Conservation (phyloP, 345 rosid genomes). For the Eucalyptus caleyi region DNA sequence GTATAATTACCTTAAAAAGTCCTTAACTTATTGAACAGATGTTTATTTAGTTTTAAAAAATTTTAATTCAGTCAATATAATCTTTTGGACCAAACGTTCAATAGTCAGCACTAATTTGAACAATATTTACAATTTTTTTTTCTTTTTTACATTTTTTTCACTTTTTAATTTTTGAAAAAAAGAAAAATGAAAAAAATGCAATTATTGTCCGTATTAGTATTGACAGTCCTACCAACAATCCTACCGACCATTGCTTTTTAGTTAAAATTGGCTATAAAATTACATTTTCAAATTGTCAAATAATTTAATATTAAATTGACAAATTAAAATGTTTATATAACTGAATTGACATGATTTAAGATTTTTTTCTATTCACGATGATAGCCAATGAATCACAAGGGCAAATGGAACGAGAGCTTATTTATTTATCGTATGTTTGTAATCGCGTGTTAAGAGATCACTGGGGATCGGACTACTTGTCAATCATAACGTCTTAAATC, state of each 20-base stretch:
- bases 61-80: no score
- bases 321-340: no score
- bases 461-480: not conserved
- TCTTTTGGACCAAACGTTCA: no score
- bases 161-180: not conserved
- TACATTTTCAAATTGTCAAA: not conserved
- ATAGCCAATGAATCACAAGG: not conserved
- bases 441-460: not conserved
- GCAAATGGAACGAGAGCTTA: not conserved
- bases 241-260: not conserved
- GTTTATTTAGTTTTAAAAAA: accelerated
- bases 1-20: no score
- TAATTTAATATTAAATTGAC: accelerated
- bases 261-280: not conserved
- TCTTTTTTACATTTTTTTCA: not conserved
- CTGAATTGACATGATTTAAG: accelerated
- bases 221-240: accelerated
- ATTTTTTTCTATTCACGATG: not conserved
- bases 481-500: not conserved
- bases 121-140: no score
- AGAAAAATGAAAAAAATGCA: not conserved
- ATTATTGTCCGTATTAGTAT: not conserved
- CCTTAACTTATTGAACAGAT: no score
- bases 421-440: no score
- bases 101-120: accelerated